Evolutionary conservation across 1,284 basidiomycete genomes (phyloP).

Genomic region (Trichosporon asahii): DNA sequence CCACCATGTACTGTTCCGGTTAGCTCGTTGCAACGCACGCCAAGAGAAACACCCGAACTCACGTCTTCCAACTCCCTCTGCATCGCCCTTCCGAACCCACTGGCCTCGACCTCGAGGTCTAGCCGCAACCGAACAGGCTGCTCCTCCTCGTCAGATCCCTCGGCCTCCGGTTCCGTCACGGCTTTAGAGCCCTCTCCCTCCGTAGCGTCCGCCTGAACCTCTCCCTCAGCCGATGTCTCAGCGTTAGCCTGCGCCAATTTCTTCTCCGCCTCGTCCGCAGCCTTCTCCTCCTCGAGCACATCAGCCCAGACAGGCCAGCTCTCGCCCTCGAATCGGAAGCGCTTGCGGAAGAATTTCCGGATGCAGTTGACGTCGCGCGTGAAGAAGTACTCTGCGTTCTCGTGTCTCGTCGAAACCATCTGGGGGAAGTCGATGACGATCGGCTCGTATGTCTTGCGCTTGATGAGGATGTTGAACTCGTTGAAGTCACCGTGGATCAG

Average conservation of each 20-base stretch:
- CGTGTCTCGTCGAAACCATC: conserved; percentile 96
- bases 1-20: conserved; percentile 56
- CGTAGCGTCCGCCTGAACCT: conserved; percentile 19
- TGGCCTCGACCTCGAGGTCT: conserved; percentile 86
- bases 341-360: conserved; percentile 82
- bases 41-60: conserved; percentile 31
- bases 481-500: conserved; percentile 99
- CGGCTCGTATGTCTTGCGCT: conserved; percentile 67
- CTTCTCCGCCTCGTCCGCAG: conserved; percentile 20
- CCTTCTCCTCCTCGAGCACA: conserved; percentile 55
- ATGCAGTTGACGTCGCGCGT: conserved; percentile 97
- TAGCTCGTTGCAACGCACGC: conserved; percentile 16
- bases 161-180: neutral
- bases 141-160: conserved; percentile 26
- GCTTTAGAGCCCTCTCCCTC: neutral
- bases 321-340: conserved; percentile 88
- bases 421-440: conserved; percentile 98
- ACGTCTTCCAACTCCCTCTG: conserved; percentile 80
- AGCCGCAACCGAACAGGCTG: conserved; percentile 58
- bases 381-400: conserved; percentile 98
- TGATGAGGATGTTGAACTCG: conserved; percentile 97
- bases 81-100: conserved; percentile 81
- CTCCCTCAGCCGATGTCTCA: conserved; percentile 5
- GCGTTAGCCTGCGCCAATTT: conserved; percentile 26
- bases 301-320: conserved; percentile 80